Evolutionary conservation across 352 stramenopile genomes (phyloP), one percentile per base, ranked within the genome.

Genomic region (Pythium myriotylum): DNA sequence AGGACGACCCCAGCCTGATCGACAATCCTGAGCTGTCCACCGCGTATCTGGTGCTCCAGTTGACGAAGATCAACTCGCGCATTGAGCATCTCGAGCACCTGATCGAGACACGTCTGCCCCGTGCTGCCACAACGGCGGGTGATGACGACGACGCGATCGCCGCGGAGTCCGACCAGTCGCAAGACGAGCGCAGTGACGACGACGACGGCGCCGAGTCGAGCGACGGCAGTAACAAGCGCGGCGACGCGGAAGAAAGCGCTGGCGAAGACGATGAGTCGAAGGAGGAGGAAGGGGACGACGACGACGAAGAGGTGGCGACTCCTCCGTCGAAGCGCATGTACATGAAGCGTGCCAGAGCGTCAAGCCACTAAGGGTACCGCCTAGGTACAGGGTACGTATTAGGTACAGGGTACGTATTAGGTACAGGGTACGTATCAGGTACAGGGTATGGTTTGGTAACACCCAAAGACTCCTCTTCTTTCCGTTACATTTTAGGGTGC

Each of bases 11-110:
- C 19, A 52, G 45, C 14, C 45, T 52, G 20, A 33, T 37, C 23
- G 45, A 35, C 45, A n/a, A 52, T 35, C 45, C 20, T 10, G 45
- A 52, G 45, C 45, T 52, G 23, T 52, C 22, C 23, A 52, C 45
- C 23, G 45, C 45, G 22, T 37, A 52, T 52, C 45, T 52, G 4
- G 45, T 52, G 45, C 45, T 52, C 14, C 45, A 39, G 45, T 27
- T 52, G 22, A 52, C 24, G 23, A 52, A 52, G 45, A 52, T 52
- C 45, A 52, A 33, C 45, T 52, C 45, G 45, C 45, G 45, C 45
- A 52, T 52, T 13, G 19, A 52, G 45, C 19, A 52, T 37, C 4
- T 52, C 45, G 45, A 52, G 45, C 45, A 52, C 14, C 4, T 52
- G 45, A 4, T 52, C 20, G 45, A 52, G 24, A 52, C 23, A n/a